Base-by-base conservation (phyloP, 139 green algal genomes). In the Micractinium conductrix region DNA sequence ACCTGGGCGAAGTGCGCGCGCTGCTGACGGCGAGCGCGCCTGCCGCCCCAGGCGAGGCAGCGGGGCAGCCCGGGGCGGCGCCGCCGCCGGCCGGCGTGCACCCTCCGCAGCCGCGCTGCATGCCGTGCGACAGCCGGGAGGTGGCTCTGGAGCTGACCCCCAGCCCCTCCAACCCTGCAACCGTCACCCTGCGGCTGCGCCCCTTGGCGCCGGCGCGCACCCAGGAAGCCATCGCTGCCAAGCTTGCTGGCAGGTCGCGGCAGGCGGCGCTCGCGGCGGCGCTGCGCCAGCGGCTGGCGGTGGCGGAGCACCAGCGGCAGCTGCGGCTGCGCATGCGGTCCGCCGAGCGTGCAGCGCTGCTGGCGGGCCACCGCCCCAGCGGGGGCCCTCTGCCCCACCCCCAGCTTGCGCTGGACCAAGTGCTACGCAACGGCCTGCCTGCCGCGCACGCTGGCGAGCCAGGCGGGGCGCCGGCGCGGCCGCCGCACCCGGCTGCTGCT, bases 341-440 rank as follows among this genome's bases (percentile, higher is more conserved):
- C 55, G n/a, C 55, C 26, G 26, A 82, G 55, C 53, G 76, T 21
- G 76, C 76, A 14, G 50, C 28, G 28, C 76, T 82, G 55, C 76
- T 73, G 76, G 74, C 50, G 68, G 35, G 40, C 65, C 16, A 42
- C 1, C 12, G 30, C 38, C 6, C 10, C 28, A 24, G 28, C 9
- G 26, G 6, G 26, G 33, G 21, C 30, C 26, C 76, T 3, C 22
- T 2, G 28, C 55, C 40, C 6, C 40, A 82, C 30, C 37, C 55
- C 10, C 55, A 40, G 26, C 42, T 42, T 2, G 76, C 55, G 22
- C 76, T 82, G 53, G 10, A 35, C 26, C 75, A 28, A 6, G 35
- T 69, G 22, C 75, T 70, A 37, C 33, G 45, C 5, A 26, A 1
- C 35, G 75, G 45, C 22, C 74, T 53, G 50, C 12, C n/a, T n/a